Percentiles rank a stretch among this genome's conserved stretches.
Evolutionary conservation across 805 yeast species (phyloP).

Genomic region (Blastobotrys muscicola): DNA sequence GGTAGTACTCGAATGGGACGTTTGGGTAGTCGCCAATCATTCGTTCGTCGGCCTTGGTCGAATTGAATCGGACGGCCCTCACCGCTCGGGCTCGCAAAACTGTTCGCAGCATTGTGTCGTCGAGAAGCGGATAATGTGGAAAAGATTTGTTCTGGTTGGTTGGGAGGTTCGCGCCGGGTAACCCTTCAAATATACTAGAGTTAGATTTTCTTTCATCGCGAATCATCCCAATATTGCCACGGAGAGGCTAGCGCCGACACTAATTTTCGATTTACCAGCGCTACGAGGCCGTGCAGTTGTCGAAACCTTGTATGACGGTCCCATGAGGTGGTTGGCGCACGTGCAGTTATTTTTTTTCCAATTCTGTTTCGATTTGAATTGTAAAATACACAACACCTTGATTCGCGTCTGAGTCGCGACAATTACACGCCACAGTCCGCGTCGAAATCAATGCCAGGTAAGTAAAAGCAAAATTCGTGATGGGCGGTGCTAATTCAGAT

Average conservation of each 20-base stretch:
- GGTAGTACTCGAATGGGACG: slow-evolving; percentile 50
- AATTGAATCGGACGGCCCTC: slow-evolving; percentile 1
- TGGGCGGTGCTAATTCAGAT: too few species aligned
- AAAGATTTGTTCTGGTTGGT: neutral
- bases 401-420: slow-evolving; percentile 3
- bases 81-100: neutral
- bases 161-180: slow-evolving; percentile 1
- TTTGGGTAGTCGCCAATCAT: slow-evolving; percentile 47
- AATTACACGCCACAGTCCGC: too few species aligned
- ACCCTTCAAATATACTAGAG: neutral
- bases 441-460: too few species aligned
- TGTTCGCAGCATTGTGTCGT: neutral
- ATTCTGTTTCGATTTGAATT: neutral
- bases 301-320: slow-evolving; percentile 2
- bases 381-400: neutral
- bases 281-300: neutral
- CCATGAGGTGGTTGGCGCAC: neutral
- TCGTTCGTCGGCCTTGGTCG: slow-evolving; percentile 5
- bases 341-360: slow-evolving; percentile 2
- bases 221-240: too few species aligned
- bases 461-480: too few species aligned
- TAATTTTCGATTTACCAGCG: neutral
- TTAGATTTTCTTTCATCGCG: neutral
- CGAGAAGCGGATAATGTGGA: neutral
- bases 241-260: too few species aligned